A percentile compares a stretch with the other conserved stretches of the same genome.
These are phyloP conservation scores for Plectranthus barbatus DNA, from an alignment of 257 asterid genomes.

Conservation along the genomic window DNA sequence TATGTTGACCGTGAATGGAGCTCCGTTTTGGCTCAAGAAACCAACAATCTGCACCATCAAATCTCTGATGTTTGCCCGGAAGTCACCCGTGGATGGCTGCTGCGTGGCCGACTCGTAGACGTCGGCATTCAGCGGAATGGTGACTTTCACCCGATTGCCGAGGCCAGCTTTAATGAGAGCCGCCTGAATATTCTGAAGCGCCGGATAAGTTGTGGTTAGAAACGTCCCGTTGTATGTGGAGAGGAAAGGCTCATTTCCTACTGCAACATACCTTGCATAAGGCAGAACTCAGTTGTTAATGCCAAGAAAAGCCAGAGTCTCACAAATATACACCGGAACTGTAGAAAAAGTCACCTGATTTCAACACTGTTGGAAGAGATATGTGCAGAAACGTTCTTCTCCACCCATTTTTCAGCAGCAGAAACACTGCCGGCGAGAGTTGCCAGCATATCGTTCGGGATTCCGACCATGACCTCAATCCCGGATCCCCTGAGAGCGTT, in stretches of 20 bases:
- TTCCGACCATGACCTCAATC: conserved; percentile 91
- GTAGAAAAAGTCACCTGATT: conserved; percentile 82
- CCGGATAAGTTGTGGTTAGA: conserved; percentile 44
- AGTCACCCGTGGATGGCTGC: conserved; percentile 66
- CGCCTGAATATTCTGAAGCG: conserved; percentile 64
- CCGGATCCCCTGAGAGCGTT: conserved; percentile 74
- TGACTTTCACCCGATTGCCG: conserved; percentile 46
- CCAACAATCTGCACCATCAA: conserved; percentile 40
- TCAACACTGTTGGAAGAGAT: conserved; percentile 67
- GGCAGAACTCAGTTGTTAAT: not conserved
- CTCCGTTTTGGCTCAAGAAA: conserved; percentile 48
- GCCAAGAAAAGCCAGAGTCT: too few relatives aligned
- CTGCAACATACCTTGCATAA: conserved; percentile 66
- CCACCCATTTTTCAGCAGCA: conserved; percentile 93
- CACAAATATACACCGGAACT: too few relatives aligned
- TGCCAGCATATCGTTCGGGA: conserved; percentile 78
- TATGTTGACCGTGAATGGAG: conserved; percentile 66
- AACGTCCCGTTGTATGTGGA: conserved; percentile 49
- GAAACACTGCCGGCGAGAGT: conserved; percentile 43
- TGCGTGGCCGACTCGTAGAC: conserved; percentile 48
- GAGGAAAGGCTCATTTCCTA: conserved; percentile 72
- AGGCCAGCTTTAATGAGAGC: conserved; percentile 77
- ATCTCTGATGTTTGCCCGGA: conserved; percentile 45
- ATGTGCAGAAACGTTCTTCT: conserved; percentile 60
- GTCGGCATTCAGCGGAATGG: conserved; percentile 65